phyloP scores from a whole-genome alignment of 2,329 filamentous ascomycete species.

The Aspergillus ruber region DNA sequence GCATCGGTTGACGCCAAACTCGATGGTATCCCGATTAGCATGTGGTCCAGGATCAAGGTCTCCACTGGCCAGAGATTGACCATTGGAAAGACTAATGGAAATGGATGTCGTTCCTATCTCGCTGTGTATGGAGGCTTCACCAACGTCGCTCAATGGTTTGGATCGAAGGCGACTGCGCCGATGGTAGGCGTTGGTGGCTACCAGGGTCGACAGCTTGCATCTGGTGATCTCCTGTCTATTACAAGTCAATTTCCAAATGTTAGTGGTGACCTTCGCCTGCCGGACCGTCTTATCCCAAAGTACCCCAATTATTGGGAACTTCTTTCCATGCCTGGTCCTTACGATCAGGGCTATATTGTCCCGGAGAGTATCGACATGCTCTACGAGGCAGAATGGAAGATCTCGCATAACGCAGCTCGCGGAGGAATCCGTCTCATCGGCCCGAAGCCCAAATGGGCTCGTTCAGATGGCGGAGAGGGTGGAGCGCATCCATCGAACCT shows the following conservation, averaged over 20 bases:
- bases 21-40: conserved; percentile 44
- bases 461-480: conserved; percentile 56
- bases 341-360: conserved; percentile 49
- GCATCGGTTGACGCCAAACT: conserved; percentile 48
- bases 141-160: conserved; percentile 51
- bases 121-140: conserved; percentile 52
- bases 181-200: conserved; percentile 54
- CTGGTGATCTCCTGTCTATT: conserved; percentile 49
- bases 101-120: conserved; percentile 54
- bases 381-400: conserved; percentile 52
- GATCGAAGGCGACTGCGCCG: conserved; percentile 54
- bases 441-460: conserved; percentile 53
- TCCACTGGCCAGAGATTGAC: conserved; percentile 47
- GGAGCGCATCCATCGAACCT: conserved; percentile 57
- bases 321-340: conserved; percentile 50
- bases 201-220: conserved; percentile 51
- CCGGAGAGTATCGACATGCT: conserved; percentile 51
- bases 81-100: conserved; percentile 48
- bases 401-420: conserved; percentile 56
- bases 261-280: conserved; percentile 32
- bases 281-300: conserved; percentile 41
- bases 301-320: conserved; percentile 50
- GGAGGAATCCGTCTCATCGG: conserved; percentile 56
- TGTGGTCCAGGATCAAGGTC: conserved; percentile 52
- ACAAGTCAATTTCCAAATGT: conserved; percentile 31